Conservation (phyloP, 768 basidiomycete genomes). For the Russula sp. region DNA sequence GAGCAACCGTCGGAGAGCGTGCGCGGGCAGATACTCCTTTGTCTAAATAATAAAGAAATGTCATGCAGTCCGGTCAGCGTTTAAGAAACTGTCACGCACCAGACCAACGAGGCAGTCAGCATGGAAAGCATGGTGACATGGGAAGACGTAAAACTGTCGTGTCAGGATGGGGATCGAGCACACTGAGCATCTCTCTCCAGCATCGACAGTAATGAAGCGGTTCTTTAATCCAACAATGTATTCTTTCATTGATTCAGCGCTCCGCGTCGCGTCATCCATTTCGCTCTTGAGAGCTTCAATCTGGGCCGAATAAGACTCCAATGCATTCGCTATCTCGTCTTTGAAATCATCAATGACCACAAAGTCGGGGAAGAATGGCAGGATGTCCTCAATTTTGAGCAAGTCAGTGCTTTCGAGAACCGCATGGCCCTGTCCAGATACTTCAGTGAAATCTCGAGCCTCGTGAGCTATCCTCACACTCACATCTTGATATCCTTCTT, state of each 20-base stretch:
- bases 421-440: conserved; percentile 80
- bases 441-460: conserved; percentile 11
- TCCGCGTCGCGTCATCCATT: conserved; percentile 94
- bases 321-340: conserved; percentile 92
- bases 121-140: conserved; percentile 97
- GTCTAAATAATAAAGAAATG: conserved; percentile 51
- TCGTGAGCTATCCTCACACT: conserved; percentile 37
- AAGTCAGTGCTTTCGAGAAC: conserved; percentile 93
- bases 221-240: conserved; percentile 83
- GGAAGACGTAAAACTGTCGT: conserved; percentile 97
- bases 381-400: conserved; percentile 96
- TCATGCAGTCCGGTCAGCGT: not conserved
- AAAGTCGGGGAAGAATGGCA: conserved; percentile 99
- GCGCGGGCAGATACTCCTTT: conserved; percentile 85
- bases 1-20: conserved; percentile 80
- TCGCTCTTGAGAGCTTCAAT: conserved; percentile 88
- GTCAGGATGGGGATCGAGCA: conserved; percentile 76
- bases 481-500: conserved; percentile 98
- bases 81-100: conserved; percentile 50
- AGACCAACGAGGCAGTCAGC: conserved; percentile 94
- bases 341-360: conserved; percentile 99
- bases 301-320: conserved; percentile 90
- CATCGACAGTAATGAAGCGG: conserved; percentile 89
- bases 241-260: conserved; percentile 88
- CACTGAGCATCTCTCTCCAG: conserved; percentile 78